Conservation (phyloP, 2,329 filamentous ascomycete genomes). For the Lecanoromycetidae sp. region DNA sequence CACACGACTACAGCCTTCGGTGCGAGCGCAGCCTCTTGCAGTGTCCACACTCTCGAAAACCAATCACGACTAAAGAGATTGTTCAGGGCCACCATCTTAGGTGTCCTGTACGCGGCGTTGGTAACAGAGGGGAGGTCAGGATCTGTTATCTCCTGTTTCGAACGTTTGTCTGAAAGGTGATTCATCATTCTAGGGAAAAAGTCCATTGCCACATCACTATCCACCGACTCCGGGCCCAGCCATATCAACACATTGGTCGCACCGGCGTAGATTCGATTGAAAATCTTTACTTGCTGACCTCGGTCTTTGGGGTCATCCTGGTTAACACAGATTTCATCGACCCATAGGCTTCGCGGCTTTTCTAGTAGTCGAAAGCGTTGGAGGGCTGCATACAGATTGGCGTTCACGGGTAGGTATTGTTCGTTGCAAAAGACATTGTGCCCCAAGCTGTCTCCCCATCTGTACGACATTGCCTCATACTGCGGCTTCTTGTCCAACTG, state of each 20-base stretch:
- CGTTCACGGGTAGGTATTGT: neutral
- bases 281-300: neutral
- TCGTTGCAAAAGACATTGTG: neutral
- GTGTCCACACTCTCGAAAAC: slow-evolving; percentile 7
- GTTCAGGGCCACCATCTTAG: neutral
- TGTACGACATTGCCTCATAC: slow-evolving; percentile 2
- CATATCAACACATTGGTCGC: slow-evolving; percentile 1
- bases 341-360: slow-evolving; percentile 13
- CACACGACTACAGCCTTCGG: neutral
- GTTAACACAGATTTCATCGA: slow-evolving; percentile 9
- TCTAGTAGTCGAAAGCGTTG: neutral
- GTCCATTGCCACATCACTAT: neutral
- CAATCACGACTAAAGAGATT: slow-evolving; percentile 3
- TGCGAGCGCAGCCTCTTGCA: slow-evolving; percentile 2
- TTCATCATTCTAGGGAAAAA: neutral
- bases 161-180: neutral
- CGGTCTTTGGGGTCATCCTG: slow-evolving; percentile 6
- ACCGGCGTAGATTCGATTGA: slow-evolving; percentile 4
- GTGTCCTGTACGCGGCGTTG: neutral
- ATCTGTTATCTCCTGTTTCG: neutral
- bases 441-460: neutral
- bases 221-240: neutral
- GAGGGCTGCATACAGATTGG: neutral
- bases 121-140: neutral
- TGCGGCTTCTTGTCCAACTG: neutral